phyloP scores from a whole-genome alignment of 352 stramenopile species.

The Phytopythium ostracodes region DNA sequence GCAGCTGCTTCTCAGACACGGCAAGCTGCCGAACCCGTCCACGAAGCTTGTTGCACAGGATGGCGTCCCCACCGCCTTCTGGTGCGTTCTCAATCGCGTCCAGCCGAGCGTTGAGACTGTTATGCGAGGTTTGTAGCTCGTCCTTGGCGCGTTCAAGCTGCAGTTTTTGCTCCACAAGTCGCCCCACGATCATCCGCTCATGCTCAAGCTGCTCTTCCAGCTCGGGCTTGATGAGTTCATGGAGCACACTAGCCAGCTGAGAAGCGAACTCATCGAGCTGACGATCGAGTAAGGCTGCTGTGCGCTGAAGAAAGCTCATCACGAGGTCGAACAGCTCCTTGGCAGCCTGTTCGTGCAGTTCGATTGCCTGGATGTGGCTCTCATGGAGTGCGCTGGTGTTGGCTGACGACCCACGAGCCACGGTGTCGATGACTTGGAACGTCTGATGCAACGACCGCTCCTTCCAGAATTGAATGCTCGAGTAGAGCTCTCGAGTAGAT shows the following conservation, averaged over 20 bases:
- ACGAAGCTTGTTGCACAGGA: constrained; percentile 52
- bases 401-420: neutral
- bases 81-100: constrained; percentile 32
- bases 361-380: constrained; percentile 53
- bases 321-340: constrained; percentile 35
- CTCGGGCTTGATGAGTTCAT: constrained; percentile 27
- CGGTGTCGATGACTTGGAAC: constrained; percentile 36
- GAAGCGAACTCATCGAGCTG: constrained; percentile 30
- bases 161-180: constrained; percentile 35
- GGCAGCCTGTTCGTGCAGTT: constrained; percentile 42
- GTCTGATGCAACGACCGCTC: constrained; percentile 55
- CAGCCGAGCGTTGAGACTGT: constrained; percentile 22
- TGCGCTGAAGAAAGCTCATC: constrained; percentile 15
- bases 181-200: constrained; percentile 17
- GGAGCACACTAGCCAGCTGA: constrained; percentile 22
- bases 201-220: constrained; percentile 32
- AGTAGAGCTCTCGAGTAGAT: constrained; percentile 15
- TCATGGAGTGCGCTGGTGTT: constrained; percentile 11
- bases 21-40: constrained; percentile 21
- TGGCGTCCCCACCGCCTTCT: constrained; percentile 35
- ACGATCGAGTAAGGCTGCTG: constrained; percentile 12
- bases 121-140: constrained; percentile 19
- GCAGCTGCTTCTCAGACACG: constrained; percentile 17
- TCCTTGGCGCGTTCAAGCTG: constrained; percentile 12
- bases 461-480: constrained; percentile 52